phyloP scores from a whole-genome alignment of 2,329 filamentous ascomycete species.

The Bertia moriformis region DNA sequence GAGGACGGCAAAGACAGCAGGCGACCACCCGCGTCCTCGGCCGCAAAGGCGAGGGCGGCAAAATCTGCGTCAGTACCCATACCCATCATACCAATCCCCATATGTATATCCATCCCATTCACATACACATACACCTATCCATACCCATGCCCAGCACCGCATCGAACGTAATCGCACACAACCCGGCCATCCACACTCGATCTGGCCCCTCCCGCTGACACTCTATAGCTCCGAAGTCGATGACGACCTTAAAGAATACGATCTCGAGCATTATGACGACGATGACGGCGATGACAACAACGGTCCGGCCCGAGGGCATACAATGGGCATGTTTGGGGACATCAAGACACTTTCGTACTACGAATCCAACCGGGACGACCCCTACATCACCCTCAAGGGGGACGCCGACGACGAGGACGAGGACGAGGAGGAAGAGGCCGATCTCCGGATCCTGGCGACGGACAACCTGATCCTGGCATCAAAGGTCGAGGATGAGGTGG shows the following conservation, averaged over 20 bases:
- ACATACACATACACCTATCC: too few species aligned
- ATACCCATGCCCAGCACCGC: too few species aligned
- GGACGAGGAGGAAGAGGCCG: conserved; percentile 65
- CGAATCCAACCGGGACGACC: conserved; percentile 84
- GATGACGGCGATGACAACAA: conserved; percentile 53
- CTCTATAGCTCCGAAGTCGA: conserved; percentile 36
- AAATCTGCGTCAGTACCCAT: conserved; percentile 6
- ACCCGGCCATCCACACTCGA: not conserved
- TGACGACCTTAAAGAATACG: conserved; percentile 87
- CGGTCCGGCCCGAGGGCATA: conserved; percentile 39
- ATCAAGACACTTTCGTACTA: conserved; percentile 88
- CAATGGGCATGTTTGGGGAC: conserved; percentile 88
- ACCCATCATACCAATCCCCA: too few species aligned
- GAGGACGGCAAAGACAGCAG: conserved; percentile 9
- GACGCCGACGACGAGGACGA: conserved; percentile 42
- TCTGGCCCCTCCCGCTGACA: conserved; percentile 4
- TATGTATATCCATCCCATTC: too few species aligned
- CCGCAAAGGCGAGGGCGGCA: conserved; percentile 6
- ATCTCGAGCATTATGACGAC: conserved; percentile 90
- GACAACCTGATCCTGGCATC: conserved; percentile 87
- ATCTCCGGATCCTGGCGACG: conserved; percentile 79
- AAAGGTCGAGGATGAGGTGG: conserved; percentile 92
- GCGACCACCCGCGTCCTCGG: conserved; percentile 6
- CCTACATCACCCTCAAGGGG: conserved; percentile 80
- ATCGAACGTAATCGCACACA: conserved; percentile 12